These are phyloP conservation scores for Exophiala sp. DNA, from an alignment of 2,329 filamentous ascomycete species.

Conservation along the genomic window DNA sequence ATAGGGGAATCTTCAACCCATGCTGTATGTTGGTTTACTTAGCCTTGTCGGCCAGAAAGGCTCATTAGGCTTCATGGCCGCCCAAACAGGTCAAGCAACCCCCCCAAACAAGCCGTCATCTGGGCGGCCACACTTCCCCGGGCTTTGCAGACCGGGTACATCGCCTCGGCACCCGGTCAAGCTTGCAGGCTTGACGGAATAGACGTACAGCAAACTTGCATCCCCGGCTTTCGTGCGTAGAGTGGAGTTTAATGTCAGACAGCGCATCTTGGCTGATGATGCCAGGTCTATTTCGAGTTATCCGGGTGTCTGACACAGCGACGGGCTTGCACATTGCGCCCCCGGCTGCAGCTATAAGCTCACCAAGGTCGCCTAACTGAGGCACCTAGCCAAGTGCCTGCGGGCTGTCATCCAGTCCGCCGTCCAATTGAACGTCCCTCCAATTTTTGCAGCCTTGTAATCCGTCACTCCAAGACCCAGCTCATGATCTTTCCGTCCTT, in stretches of 20 bases:
- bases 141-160: background rate
- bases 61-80: too few species aligned
- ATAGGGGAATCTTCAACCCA: too few species aligned
- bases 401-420: background rate
- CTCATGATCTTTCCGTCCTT: background rate
- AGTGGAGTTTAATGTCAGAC: background rate
- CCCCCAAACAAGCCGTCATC: background rate
- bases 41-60: too few species aligned
- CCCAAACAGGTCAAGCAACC: background rate
- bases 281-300: too few species aligned
- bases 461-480: constrained; percentile 2
- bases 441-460: constrained; percentile 10
- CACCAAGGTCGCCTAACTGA: too few species aligned
- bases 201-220: background rate
- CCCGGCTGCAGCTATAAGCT: too few species aligned
- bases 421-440: background rate
- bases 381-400: background rate
- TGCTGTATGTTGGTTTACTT: too few species aligned
- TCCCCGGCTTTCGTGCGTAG: background rate
- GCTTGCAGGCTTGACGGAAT: background rate
- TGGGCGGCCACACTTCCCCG: background rate
- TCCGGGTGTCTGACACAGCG: background rate
- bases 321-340: background rate
- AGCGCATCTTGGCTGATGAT: too few species aligned
- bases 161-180: background rate